These are phyloP conservation scores for Microascus cirrosus DNA, from an alignment of 2,329 filamentous ascomycete genomes.

Conservation along the genomic window DNA sequence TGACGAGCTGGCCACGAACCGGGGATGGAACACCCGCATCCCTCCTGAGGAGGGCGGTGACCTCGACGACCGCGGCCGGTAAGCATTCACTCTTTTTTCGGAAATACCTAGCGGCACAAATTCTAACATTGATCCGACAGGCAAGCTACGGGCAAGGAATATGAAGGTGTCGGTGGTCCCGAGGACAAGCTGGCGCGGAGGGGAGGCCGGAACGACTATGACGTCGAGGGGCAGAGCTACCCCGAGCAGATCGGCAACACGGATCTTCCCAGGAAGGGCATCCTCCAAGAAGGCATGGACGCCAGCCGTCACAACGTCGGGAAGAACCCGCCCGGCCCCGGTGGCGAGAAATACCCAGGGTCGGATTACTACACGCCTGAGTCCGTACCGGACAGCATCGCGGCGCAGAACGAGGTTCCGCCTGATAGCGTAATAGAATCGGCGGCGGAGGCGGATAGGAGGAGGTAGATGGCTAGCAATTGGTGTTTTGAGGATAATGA, in stretches of 20 bases:
- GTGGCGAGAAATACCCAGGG: constrained; percentile 27
- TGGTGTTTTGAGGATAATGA: too few relatives aligned
- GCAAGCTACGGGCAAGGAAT: constrained; percentile 30
- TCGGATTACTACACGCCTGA: constrained; percentile 28
- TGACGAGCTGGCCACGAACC: constrained; percentile 32
- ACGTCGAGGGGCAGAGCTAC: constrained; percentile 16
- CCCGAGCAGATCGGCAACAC: constrained; percentile 18
- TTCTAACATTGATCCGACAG: constrained; percentile 15
- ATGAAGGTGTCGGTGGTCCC: constrained; percentile 30
- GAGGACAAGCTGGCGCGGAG: constrained; percentile 29
- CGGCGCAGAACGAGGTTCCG: constrained; percentile 27
- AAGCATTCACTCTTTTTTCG: constrained; percentile 8
- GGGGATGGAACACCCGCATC: constrained; percentile 32
- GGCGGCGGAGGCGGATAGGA: neutral
- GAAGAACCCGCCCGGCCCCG: constrained; percentile 13
- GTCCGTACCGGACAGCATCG: constrained; percentile 27
- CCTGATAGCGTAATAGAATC: constrained; percentile 27
- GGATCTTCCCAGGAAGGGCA: constrained; percentile 12
- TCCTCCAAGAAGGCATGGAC: constrained; percentile 19
- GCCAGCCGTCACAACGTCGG: constrained; percentile 25
- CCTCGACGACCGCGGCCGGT: constrained; percentile 32
- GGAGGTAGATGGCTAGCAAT: too few relatives aligned
- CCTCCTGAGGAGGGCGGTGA: constrained; percentile 32
- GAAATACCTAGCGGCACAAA: neutral
- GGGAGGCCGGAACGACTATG: constrained; percentile 24